A percentile compares a stretch with the other conserved stretches of the same genome.
Evolutionary conservation across 192 early-diverging fungal species (phyloP).

Genomic region (Linnemannia elongata): DNA sequence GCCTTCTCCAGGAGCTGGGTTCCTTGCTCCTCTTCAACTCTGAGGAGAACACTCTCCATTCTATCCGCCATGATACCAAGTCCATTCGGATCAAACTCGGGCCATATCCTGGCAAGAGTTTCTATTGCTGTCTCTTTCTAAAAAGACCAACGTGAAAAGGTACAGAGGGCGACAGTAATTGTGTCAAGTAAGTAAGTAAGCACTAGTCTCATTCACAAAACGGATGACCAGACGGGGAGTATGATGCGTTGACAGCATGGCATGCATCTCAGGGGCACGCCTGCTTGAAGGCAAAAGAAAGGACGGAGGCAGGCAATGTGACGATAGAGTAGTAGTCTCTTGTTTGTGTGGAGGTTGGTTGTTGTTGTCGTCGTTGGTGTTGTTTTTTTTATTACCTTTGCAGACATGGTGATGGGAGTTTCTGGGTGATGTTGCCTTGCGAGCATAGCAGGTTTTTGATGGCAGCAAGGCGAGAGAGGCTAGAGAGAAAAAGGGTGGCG

Average conservation of each 20-base stretch:
- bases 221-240: no score
- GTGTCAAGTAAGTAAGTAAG: no score
- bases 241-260: neutral
- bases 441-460: neutral
- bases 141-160: neutral
- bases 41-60: conserved; percentile 44
- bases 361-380: neutral
- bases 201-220: no score
- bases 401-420: neutral
- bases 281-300: neutral
- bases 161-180: neutral
- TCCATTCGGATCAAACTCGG: conserved; percentile 46
- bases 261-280: neutral
- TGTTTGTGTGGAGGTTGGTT: neutral
- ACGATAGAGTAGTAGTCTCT: neutral
- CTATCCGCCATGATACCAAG: conserved; percentile 36
- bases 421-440: no score
- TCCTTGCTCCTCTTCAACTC: conserved; percentile 45
- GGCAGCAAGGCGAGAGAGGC: neutral
- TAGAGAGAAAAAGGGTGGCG: neutral
- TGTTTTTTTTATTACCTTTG: neutral
- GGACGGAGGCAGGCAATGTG: neutral
- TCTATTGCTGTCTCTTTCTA: conserved; percentile 21
- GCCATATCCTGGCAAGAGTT: conserved; percentile 46
- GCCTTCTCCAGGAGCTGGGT: conserved; percentile 16